A percentile compares a stretch with the other conserved stretches of the same genome.
Conservation (phyloP, 176 grass and related monocot genomes). For the Musa itinerans region DNA sequence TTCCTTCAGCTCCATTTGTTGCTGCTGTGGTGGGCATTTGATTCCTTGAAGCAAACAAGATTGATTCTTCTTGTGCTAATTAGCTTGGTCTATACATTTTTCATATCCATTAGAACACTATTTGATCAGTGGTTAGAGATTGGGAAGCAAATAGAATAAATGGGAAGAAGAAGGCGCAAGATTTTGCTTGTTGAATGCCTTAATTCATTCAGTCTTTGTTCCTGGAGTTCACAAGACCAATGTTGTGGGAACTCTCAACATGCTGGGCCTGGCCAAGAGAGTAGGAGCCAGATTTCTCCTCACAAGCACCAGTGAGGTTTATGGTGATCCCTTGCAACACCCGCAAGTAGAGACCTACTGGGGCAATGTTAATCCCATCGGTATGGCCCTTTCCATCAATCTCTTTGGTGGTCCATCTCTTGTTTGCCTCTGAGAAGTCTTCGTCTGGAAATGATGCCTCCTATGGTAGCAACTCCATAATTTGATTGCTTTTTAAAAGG, state of each 20-base stretch:
- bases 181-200: neutral
- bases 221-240: neutral
- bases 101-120: neutral
- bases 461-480: too few relatives aligned
- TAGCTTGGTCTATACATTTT: neutral
- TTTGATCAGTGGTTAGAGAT: neutral
- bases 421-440: neutral
- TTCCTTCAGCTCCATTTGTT: too few relatives aligned
- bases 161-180: neutral
- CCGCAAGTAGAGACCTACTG: slow-evolving; percentile 1
- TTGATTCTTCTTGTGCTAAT: neutral
- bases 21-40: too few relatives aligned
- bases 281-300: slow-evolving; percentile 5
- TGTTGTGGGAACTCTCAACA: slow-evolving; percentile 1
- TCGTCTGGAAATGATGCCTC: too few relatives aligned
- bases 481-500: neutral
- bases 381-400: neutral
- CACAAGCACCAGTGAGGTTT: slow-evolving; percentile 2
- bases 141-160: neutral
- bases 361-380: neutral
- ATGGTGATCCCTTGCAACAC: slow-evolving; percentile 3
- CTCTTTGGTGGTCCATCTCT: neutral
- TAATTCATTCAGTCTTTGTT: neutral
- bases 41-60: neutral
- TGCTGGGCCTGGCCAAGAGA: slow-evolving; percentile 5